Conservation (phyloP, 768 basidiomycete species). For the Termitomyces sp. region DNA sequence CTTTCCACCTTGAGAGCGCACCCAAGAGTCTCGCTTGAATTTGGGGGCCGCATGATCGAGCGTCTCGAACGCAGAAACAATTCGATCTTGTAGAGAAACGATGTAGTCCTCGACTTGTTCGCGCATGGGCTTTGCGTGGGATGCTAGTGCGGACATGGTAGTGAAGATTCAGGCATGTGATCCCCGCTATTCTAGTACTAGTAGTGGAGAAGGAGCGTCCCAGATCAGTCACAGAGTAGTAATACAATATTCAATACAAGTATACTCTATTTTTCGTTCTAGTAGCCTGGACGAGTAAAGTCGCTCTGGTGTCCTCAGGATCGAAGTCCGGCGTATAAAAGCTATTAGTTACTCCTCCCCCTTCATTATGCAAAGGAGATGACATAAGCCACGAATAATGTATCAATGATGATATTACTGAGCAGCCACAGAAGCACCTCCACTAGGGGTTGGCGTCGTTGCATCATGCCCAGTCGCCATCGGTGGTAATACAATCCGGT, state of each 20-base stretch:
- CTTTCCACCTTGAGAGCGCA: conserved; percentile 65
- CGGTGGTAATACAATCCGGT: conserved; percentile 29
- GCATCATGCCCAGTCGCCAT: conserved; percentile 37
- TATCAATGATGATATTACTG: not conserved
- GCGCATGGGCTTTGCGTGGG: conserved; percentile 52
- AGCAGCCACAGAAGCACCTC: conserved; percentile 10
- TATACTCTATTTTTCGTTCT: too few species aligned
- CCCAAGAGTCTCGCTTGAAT: conserved; percentile 82
- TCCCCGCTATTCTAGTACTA: too few species aligned
- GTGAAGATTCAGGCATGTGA: not conserved
- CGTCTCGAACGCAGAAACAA: conserved; percentile 70
- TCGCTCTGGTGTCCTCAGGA: too few species aligned
- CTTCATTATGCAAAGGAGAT: not conserved
- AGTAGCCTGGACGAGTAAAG: too few species aligned
- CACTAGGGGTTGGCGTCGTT: conserved; percentile 38
- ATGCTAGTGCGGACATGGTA: conserved; percentile 12
- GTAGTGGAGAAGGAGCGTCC: too few species aligned
- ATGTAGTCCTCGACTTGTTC: conserved; percentile 74
- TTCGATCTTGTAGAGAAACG: conserved; percentile 68
- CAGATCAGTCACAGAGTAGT: too few species aligned
- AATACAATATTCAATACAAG: too few species aligned
- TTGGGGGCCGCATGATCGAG: conserved; percentile 66
- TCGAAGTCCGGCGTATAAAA: too few species aligned
- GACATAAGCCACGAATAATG: not conserved
- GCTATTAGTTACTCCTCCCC: too few species aligned